Base-by-base conservation (phyloP, 2,329 filamentous ascomycete genomes). In the Colletotrichum magnum region DNA sequence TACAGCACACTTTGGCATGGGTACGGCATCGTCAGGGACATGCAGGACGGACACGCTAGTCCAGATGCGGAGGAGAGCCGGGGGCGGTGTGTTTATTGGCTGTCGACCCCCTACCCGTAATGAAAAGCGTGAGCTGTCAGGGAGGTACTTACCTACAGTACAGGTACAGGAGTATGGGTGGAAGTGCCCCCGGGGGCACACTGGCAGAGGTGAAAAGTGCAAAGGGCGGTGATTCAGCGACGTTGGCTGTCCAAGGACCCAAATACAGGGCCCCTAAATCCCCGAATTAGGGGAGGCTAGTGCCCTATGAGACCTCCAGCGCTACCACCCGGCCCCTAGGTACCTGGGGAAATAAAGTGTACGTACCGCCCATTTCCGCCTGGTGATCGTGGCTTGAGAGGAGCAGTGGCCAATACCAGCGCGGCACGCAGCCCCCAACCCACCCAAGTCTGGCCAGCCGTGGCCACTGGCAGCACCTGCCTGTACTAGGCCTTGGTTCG, bases 11-110 rank as follows among this genome's bases (percentile, higher is more conserved):
- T 26, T 21, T 50, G 58, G 50, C 58, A 58, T 60, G 32, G 26
- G 48, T 15, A 60, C 52, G 39, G 51, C 45, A 52, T 60, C 58
- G 52, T 60, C 58, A 56, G 62, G 68, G 63, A 69, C 67, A 43
- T 68, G 63, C 67, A 69, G 50, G 63, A 69, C 51, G 62, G n/a
- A n/a, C 2, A 16, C 51, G 21, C 67, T 68, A 68, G 51, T 28
- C 67, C 16, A 1, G 1, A 62, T 39, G 3, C 13, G 58, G 52
- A 24, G 4, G 50, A 12, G 4, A 26, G 4, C 5, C 13, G 12
- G 36, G 9, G 5, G 6, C 54, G 36, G 56, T 24, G 21, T 32
- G 39, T 43, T 61, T 9, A 67, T 69, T 69, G 66, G 66, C 32
- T 24, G 21, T 6, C 9, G 2, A 21, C 52, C 65, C 65, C 60